Base-by-base conservation (phyloP, 1,139 yeast species). In the Kodamaea derodonti region DNA sequence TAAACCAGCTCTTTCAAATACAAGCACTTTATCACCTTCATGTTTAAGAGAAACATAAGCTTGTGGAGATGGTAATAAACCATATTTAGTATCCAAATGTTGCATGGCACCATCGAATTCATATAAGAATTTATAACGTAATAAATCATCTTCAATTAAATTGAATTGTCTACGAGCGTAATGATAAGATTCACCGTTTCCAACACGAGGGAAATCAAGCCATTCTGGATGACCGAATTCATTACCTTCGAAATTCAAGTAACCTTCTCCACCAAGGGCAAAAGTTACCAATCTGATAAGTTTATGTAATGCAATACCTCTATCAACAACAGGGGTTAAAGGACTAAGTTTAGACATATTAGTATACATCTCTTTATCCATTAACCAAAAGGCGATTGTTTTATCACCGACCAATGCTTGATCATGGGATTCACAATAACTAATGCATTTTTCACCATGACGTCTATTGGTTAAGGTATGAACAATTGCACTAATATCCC, bases 171-270 rank as follows among this genome's bases (percentile, higher is more conserved):
- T 78, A 54, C 97, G 78, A 6, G 97, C 96, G 54, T 92, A 92
- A 59, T 85, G 94, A 62, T 85, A 92, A 14, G 95, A 82, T 58
- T 88, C 90, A 25, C 73, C 72, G 58, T 92, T 92, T 30, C 96
- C 97, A 27, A 46, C 83, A 48, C 97, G 78, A 10, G 98, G 98
- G 71, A 92, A 92, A 59, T 92, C 98, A 32, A 92, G 73, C 98
- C 98, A 92, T 58, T 92, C 98, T 3, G 98, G 98, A 52, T 92
- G 98, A 12, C 98, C 98, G 65, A 92, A 92, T 62, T 92, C 98
- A 54, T 92, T 92, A 38, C 98, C 98, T 66, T 90, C 97, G 54
- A 92, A 92, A 55, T 88, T 90, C 52, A 92, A 74, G 56, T 90
- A 92, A 0, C 95, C 97, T 59, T 92, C 97, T 39, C 98, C 98